These are phyloP conservation scores for Wickerhamiella brachini DNA, from an alignment of 805 yeast species.

Conservation along the genomic window DNA sequence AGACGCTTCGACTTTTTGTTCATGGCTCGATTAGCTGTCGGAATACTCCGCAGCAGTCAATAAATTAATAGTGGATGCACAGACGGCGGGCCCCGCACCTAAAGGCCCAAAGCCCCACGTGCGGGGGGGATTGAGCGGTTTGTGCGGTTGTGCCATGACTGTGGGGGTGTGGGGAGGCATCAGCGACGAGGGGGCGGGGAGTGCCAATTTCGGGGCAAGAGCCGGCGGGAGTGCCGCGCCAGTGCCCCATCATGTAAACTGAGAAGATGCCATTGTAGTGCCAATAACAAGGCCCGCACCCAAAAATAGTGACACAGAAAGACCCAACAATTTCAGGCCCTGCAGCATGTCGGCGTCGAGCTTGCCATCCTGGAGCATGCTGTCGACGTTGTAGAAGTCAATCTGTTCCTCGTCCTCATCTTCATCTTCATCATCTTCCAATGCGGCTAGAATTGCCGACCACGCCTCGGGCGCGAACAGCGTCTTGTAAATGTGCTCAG, in stretches of 20 bases:
- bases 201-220: no score
- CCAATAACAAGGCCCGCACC: slow-evolving; percentile 16
- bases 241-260: not conserved
- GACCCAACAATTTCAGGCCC: slow-evolving; percentile 10
- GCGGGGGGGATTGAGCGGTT: not conserved
- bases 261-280: slow-evolving; percentile 2
- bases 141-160: no score
- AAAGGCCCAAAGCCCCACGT: no score
- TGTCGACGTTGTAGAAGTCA: slow-evolving; percentile 1
- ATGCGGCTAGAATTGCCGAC: not conserved
- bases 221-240: no score
- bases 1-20: no score
- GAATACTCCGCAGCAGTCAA: no score
- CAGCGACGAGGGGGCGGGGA: no score
- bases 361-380: not conserved
- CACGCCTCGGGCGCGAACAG: not conserved
- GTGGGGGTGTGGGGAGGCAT: no score
- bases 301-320: slow-evolving; percentile 11
- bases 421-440: not conserved
- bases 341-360: slow-evolving; percentile 1
- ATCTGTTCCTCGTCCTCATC: not conserved
- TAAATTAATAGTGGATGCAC: no score
- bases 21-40: no score
- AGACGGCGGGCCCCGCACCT: no score
- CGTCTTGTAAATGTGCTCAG: slow-evolving; percentile 1